Evolutionary conservation across 176 grass and related monocot species (phyloP).

Genomic region (Lolium multiflorum): DNA sequence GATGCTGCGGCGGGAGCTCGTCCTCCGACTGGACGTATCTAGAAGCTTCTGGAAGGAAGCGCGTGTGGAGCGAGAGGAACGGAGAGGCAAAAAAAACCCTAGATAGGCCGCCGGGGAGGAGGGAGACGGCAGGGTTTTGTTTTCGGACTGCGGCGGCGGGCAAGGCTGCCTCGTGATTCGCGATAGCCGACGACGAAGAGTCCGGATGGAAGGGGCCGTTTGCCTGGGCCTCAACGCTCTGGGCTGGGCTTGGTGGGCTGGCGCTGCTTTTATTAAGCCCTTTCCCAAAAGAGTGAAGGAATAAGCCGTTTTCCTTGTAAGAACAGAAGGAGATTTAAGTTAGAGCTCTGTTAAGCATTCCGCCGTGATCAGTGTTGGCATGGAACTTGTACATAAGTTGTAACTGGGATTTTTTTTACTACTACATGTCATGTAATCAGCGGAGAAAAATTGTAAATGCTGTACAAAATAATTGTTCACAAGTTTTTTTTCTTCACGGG

Average conservation of each 20-base stretch:
- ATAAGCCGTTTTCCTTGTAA: too few relatives aligned
- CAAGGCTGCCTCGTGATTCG: slow-evolving; percentile 23
- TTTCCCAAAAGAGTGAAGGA: background rate
- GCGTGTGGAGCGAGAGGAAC: background rate
- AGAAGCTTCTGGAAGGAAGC: slow-evolving; percentile 29
- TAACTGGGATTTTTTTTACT: too few relatives aligned
- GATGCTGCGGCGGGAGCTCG: background rate
- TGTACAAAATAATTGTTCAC: too few relatives aligned
- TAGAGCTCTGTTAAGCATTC: too few relatives aligned
- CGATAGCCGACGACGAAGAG: background rate
- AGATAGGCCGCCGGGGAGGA: slow-evolving; percentile 14
- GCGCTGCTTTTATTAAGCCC: background rate
- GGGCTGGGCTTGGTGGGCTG: background rate
- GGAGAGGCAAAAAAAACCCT: slow-evolving; percentile 52
- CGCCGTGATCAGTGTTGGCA: too few relatives aligned
- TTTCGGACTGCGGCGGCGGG: background rate
- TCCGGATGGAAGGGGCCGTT: background rate
- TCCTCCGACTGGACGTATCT: slow-evolving; percentile 6
- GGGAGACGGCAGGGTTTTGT: slow-evolving; percentile 10
- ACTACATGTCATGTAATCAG: too few relatives aligned
- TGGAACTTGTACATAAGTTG: too few relatives aligned
- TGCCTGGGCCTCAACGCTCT: background rate
- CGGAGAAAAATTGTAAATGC: too few relatives aligned
- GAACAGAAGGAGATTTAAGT: too few relatives aligned
- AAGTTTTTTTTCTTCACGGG: too few relatives aligned